Conservation (phyloP, 495 filamentous ascomycete genomes). For the Copromyces sp. region DNA sequence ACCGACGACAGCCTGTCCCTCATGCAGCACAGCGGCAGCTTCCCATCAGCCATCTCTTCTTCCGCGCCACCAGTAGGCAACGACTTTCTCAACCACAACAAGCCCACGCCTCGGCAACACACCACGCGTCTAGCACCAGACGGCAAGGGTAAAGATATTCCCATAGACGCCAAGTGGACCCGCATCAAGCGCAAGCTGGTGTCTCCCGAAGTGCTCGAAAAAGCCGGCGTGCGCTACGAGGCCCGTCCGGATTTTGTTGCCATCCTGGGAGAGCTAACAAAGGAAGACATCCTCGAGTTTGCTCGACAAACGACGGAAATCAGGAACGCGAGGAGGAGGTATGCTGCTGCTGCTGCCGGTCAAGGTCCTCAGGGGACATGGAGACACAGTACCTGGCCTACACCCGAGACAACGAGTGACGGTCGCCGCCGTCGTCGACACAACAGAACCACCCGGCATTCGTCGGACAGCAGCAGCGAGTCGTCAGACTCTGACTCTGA, state of each 20-base stretch:
- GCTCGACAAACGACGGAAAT: slow-evolving; percentile 46
- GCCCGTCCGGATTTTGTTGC: slow-evolving; percentile 58
- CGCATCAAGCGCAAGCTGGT: slow-evolving; percentile 55
- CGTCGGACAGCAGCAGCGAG: slow-evolving; percentile 3
- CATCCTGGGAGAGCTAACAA: slow-evolving; percentile 50
- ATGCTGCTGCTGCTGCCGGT: background rate
- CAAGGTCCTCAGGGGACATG: background rate
- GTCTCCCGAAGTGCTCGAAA: slow-evolving; percentile 55
- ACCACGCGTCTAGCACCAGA: slow-evolving; percentile 38
- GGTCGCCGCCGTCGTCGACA: background rate
- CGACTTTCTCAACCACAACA: slow-evolving; percentile 1
- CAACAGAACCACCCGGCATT: background rate
- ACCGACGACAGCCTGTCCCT: slow-evolving; percentile 13
- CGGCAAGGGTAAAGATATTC: slow-evolving; percentile 48
- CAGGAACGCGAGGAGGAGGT: slow-evolving; percentile 31
- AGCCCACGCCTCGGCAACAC: slow-evolving; percentile 5
- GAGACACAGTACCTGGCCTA: background rate
- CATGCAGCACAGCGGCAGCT: slow-evolving; percentile 10
- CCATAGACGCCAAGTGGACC: slow-evolving; percentile 59
- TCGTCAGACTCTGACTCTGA: slow-evolving; percentile 12
- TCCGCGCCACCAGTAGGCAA: slow-evolving; percentile 8
- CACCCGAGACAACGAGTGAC: slow-evolving; percentile 11
- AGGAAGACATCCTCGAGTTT: slow-evolving; percentile 50
- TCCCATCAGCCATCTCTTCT: slow-evolving; percentile 1
- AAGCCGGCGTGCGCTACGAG: slow-evolving; percentile 57